Evolutionary conservation across 2,329 filamentous ascomycete species (phyloP).

Genomic region (Pseudogymnoascus sp.): DNA sequence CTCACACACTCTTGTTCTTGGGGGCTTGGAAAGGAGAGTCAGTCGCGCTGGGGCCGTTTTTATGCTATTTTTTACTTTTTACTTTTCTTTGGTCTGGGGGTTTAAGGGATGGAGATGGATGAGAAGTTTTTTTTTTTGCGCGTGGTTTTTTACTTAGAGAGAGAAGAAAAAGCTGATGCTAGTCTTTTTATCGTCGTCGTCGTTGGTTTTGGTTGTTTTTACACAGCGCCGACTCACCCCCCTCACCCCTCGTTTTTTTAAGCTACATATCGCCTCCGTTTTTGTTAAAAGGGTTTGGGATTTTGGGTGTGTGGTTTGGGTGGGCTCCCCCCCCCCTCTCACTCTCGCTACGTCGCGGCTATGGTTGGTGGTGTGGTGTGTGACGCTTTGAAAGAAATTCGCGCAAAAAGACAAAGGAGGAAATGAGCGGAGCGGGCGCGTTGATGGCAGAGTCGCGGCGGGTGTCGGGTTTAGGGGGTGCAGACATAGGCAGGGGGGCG

Average conservation of each 20-base stretch:
- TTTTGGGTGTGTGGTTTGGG: neutral
- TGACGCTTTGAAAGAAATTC: neutral
- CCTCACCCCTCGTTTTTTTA: neutral
- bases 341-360: neutral
- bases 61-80: neutral
- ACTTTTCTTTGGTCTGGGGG: neutral
- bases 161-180: neutral
- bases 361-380: neutral
- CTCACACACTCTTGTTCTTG: neutral
- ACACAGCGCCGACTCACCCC: neutral
- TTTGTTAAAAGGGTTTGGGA: neutral
- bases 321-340: neutral
- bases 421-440: neutral
- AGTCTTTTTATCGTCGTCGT: neutral
- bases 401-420: neutral
- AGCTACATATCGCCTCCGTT: neutral
- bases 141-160: neutral
- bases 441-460: neutral
- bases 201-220: neutral
- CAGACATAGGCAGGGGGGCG: neutral
- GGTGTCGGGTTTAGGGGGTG: neutral
- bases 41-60: neutral
- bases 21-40: neutral
- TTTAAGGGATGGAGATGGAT: neutral
- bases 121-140: neutral